Evolutionary conservation across 2,329 filamentous ascomycete species (phyloP).

Genomic region (Bipolaris oryzae): DNA sequence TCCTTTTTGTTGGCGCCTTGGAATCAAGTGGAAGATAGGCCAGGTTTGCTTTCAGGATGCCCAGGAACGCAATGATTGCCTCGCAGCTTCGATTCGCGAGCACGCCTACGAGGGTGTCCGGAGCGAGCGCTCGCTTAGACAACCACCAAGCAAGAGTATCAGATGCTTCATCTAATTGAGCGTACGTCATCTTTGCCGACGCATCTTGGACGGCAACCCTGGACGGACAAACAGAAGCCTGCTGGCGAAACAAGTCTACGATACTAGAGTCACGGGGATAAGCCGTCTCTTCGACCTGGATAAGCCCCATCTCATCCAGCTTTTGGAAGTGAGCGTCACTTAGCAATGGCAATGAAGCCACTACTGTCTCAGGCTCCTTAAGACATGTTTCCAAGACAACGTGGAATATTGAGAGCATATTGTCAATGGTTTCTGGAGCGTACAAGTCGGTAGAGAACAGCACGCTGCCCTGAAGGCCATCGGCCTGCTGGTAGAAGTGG

Average conservation of each 20-base stretch:
- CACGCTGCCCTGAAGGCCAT: background rate
- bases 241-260: conserved; percentile 10
- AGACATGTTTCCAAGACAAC: conserved; percentile 10
- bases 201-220: conserved; percentile 16
- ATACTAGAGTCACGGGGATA: conserved; percentile 10
- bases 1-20: conserved; percentile 39
- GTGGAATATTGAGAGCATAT: conserved; percentile 10
- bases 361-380: background rate
- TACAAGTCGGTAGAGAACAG: conserved; percentile 3
- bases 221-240: background rate
- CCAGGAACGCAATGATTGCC: conserved; percentile 46
- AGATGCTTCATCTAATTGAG: conserved; percentile 9
- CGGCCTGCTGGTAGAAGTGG: background rate
- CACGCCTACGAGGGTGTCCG: conserved; percentile 19
- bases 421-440: conserved; percentile 3
- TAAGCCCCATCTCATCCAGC: background rate
- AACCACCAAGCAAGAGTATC: conserved; percentile 14
- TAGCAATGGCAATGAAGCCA: background rate
- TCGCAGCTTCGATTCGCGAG: conserved; percentile 24
- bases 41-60: conserved; percentile 49
- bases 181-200: conserved; percentile 12
- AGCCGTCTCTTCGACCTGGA: background rate
- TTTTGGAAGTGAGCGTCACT: background rate
- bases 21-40: conserved; percentile 48
- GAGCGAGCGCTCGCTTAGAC: background rate